Conservation (phyloP, 2,329 filamentous ascomycete species). For the Calonectria leucothoes region DNA sequence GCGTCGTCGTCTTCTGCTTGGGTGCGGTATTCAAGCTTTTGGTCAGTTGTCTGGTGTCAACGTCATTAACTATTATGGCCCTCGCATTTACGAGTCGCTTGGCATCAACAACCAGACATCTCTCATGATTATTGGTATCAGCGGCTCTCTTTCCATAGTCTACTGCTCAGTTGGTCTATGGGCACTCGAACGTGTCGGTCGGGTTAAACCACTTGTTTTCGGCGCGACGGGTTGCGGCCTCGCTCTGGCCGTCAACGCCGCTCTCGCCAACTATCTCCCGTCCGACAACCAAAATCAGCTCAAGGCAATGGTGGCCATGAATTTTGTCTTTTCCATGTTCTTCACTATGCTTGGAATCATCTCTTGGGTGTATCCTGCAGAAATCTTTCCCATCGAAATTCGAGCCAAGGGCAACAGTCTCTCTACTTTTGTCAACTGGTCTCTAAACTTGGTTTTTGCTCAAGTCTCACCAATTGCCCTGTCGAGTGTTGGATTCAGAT, state of each 20-base stretch:
- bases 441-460: constrained; percentile 55
- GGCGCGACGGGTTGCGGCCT: constrained; percentile 43
- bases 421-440: constrained; percentile 45
- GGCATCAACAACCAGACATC: constrained; percentile 56
- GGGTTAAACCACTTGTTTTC: constrained; percentile 59
- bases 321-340: constrained; percentile 48
- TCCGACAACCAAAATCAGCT: constrained; percentile 38
- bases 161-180: constrained; percentile 60
- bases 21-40: constrained; percentile 60
- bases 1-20: constrained; percentile 58
- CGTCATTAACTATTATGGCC: constrained; percentile 41
- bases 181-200: constrained; percentile 58
- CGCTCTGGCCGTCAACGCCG: constrained; percentile 43
- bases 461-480: constrained; percentile 61
- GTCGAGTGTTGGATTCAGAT: too few relatives aligned
- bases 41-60: constrained; percentile 58
- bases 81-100: constrained; percentile 55
- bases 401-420: constrained; percentile 42
- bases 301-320: constrained; percentile 45
- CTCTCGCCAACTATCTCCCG: constrained; percentile 41
- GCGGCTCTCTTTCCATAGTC: constrained; percentile 59
- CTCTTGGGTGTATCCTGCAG: constrained; percentile 51
- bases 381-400: constrained; percentile 53
- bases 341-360: constrained; percentile 57
- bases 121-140: constrained; percentile 63